Conservation (phyloP, 495 filamentous ascomycete species). For the Gamarada debralockiae region DNA sequence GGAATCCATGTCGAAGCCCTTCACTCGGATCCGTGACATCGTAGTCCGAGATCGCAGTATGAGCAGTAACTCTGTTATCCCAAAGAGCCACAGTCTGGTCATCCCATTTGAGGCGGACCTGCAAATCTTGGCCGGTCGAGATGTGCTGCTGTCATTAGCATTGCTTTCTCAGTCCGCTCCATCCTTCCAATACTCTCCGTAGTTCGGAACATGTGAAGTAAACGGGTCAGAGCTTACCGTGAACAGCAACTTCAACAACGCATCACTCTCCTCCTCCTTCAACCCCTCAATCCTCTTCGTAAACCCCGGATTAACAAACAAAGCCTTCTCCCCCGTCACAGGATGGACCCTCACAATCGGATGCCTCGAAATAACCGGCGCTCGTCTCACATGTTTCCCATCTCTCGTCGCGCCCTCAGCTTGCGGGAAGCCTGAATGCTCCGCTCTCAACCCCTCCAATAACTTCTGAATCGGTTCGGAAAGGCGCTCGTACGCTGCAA, state of each 20-base stretch:
- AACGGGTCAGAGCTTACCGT: conserved; percentile 24
- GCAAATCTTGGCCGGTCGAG: conserved; percentile 55
- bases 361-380: conserved; percentile 52
- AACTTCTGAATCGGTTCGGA: conserved; percentile 53
- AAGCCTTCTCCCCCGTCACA: conserved; percentile 14
- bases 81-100: conserved; percentile 58
- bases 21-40: conserved; percentile 41
- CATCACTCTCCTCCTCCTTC: conserved; percentile 63
- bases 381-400: conserved; percentile 48
- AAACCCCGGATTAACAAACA: conserved; percentile 11
- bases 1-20: conserved; percentile 27
- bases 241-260: conserved; percentile 62
- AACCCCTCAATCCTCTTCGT: conserved; percentile 49
- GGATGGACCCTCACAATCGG: conserved; percentile 62
- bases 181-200: background rate
- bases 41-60: conserved; percentile 52
- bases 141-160: conserved; percentile 43
- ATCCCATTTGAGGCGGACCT: conserved; percentile 56
- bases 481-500: conserved; percentile 53
- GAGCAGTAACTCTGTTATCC: conserved; percentile 63
- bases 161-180: background rate
- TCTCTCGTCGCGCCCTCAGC: conserved; percentile 31
- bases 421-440: conserved; percentile 56
- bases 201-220: background rate
- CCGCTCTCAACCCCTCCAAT: conserved; percentile 54